Percentiles rank a stretch among this genome's conserved stretches.
These are phyloP conservation scores for Fusarium clavum DNA, from an alignment of 2,329 filamentous ascomycete genomes.

Conservation along the genomic window DNA sequence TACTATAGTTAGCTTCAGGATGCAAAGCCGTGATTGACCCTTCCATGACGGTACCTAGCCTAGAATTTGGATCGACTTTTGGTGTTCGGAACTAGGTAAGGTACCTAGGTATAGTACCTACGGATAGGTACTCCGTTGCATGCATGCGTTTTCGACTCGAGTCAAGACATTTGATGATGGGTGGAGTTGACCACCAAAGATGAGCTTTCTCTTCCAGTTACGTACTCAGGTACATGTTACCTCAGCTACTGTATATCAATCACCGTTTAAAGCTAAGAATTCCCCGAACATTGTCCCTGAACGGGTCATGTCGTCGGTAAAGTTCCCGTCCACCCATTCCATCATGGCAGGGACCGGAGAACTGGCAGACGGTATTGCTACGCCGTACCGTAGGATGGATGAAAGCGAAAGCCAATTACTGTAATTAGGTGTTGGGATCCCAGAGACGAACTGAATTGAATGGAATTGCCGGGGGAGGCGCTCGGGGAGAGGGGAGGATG, in stretches of 20 bases:
- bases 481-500: neutral
- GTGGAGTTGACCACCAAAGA: conserved; percentile 23
- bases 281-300: conserved; percentile 10
- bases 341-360: conserved; percentile 10
- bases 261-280: conserved; percentile 2
- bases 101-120: neutral
- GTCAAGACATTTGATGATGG: conserved; percentile 32
- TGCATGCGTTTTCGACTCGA: conserved; percentile 28
- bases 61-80: conserved; percentile 6
- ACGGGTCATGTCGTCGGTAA: conserved; percentile 23
- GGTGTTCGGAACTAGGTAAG: conserved; percentile 6
- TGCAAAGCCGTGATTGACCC: conserved; percentile 16
- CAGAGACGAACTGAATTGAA: conserved; percentile 11
- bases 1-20: conserved; percentile 14
- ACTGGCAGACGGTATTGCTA: neutral
- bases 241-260: neutral
- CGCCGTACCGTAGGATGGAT: neutral
- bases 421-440: neutral
- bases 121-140: neutral
- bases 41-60: conserved; percentile 3
- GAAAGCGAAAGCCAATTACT: neutral
- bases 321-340: conserved; percentile 18
- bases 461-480: conserved; percentile 15
- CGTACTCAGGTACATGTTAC: neutral
- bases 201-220: neutral